A percentile compares a stretch with the other conserved stretches of the same genome.
phyloP scores from a whole-genome alignment of 495 filamentous ascomycete genomes.

The Penicillium taxi region DNA sequence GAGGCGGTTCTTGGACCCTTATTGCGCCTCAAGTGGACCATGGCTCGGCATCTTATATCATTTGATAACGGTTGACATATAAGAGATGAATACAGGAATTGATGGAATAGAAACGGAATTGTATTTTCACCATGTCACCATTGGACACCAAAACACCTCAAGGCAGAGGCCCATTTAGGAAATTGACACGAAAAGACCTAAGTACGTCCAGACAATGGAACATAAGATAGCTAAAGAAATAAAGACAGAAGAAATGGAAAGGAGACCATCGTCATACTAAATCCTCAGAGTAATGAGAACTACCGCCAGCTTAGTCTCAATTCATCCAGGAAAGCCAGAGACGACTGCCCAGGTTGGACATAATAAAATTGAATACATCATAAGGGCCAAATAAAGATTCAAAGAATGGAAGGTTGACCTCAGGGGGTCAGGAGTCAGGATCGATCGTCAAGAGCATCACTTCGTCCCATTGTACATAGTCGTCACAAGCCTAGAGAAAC shows the following conservation, averaged over 20 bases:
- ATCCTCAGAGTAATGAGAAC: too few relatives aligned
- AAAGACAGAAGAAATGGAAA: conserved; percentile 7
- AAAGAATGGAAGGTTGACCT: conserved; percentile 13
- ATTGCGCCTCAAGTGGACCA: too few relatives aligned
- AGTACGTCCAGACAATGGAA: conserved; percentile 14
- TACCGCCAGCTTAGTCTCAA: background rate
- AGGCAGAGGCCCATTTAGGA: conserved; percentile 15
- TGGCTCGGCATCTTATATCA: too few relatives aligned
- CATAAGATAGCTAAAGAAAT: conserved; percentile 5
- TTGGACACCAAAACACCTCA: conserved; percentile 21
- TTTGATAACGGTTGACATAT: too few relatives aligned
- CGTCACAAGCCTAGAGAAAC: conserved; percentile 16
- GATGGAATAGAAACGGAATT: too few relatives aligned
- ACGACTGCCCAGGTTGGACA: conserved; percentile 6
- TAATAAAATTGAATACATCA: conserved; percentile 20
- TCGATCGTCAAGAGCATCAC: conserved; percentile 33
- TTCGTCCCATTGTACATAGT: conserved; percentile 37
- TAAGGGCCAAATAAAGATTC: conserved; percentile 10
- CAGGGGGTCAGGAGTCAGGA: conserved; percentile 22
- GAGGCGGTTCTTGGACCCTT: too few relatives aligned
- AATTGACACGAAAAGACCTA: conserved; percentile 15
- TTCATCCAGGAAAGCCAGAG: conserved; percentile 1
- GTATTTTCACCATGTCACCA: conserved; percentile 13
- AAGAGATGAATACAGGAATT: too few relatives aligned
- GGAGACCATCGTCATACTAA: conserved; percentile 1